These are phyloP conservation scores for Clonostachys sp. DNA, from an alignment of 2,329 filamentous ascomycete species.

Conservation along the genomic window DNA sequence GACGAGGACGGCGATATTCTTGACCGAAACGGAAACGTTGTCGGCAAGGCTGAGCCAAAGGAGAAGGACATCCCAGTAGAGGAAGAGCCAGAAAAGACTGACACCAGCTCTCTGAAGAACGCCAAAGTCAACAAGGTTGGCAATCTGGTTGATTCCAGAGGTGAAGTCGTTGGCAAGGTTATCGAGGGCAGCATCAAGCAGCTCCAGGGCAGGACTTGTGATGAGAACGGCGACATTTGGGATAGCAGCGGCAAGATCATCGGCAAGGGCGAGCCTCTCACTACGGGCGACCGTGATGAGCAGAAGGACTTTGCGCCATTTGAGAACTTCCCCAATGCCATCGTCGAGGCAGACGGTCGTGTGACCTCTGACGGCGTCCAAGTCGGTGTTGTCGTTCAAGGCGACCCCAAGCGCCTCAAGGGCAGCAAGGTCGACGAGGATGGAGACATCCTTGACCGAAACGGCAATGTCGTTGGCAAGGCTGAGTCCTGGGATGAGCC, in stretches of 20 bases:
- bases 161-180: conserved; percentile 55
- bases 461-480: conserved; percentile 62
- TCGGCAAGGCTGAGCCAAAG: conserved; percentile 60
- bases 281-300: conserved; percentile 43
- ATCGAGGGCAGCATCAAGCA: conserved; percentile 59
- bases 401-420: conserved; percentile 58
- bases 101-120: too few relatives aligned
- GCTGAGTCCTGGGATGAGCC: conserved; percentile 57
- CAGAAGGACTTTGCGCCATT: conserved; percentile 44
- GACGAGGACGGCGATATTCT: conserved; percentile 67
- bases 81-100: conserved; percentile 29
- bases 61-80: conserved; percentile 45
- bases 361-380: conserved; percentile 46
- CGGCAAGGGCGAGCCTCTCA: conserved; percentile 57
- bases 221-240: conserved; percentile 67
- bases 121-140: conserved; percentile 49
- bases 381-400: conserved; percentile 58
- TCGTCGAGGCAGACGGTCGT: conserved; percentile 47
- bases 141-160: conserved; percentile 49
- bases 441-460: conserved; percentile 63
- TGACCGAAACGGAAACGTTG: conserved; percentile 61
- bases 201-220: conserved; percentile 58
- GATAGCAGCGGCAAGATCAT: conserved; percentile 65
- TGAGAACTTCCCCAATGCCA: conserved; percentile 51
- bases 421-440: conserved; percentile 65